Evolutionary conservation across 768 basidiomycete genomes (phyloP).

Genomic region (Mycena galericulata): DNA sequence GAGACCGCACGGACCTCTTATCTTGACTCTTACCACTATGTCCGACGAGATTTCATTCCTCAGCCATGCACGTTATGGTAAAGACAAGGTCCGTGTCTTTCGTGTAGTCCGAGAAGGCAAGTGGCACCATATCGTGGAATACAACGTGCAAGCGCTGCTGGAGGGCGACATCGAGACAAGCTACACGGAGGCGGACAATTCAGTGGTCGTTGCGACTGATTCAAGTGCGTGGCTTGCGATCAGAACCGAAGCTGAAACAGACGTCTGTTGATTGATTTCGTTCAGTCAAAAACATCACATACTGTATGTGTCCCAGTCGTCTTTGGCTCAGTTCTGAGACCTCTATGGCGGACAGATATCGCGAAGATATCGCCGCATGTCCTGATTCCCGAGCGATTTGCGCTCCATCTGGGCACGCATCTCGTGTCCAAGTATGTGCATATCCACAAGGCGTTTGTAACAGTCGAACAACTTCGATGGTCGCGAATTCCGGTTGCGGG

Average conservation of each 20-base stretch:
- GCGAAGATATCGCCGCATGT: constrained; percentile 93
- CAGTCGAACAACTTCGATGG: constrained; percentile 88
- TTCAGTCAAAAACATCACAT: constrained; percentile 76
- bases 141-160: constrained; percentile 81
- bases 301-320: constrained; percentile 59
- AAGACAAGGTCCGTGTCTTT: constrained; percentile 89
- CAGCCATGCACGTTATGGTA: constrained; percentile 79
- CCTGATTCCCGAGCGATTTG: constrained; percentile 86
- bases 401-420: constrained; percentile 87
- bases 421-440: constrained; percentile 86
- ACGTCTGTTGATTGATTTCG: not conserved
- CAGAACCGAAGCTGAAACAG: not conserved
- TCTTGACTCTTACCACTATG: no score
- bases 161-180: constrained; percentile 88
- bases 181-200: constrained; percentile 92
- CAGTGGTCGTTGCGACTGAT: constrained; percentile 91
- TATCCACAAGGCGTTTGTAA: constrained; percentile 75
- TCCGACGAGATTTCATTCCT: constrained; percentile 39
- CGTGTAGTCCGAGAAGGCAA: constrained; percentile 80
- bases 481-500: constrained; percentile 72
- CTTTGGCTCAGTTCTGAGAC: no score
- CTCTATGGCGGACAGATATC: constrained; percentile 63
- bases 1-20: no score
- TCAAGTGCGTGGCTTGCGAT: constrained; percentile 67
- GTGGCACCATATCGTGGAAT: constrained; percentile 85